These are phyloP conservation scores for Cercophora sp. DNA, from an alignment of 495 filamentous ascomycete genomes.

Conservation along the genomic window DNA sequence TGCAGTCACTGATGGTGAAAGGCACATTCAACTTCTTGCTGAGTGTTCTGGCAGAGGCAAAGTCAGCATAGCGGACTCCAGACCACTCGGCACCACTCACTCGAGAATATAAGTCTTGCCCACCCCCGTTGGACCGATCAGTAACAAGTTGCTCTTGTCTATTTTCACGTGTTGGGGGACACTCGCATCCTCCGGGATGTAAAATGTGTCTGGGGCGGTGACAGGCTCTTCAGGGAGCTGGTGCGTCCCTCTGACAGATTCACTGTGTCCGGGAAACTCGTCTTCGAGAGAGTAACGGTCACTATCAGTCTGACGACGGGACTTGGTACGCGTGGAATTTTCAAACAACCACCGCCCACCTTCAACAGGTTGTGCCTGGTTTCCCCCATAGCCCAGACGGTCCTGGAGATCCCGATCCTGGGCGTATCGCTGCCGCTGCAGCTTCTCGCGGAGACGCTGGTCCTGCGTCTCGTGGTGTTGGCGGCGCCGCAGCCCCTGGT, in stretches of 20 bases:
- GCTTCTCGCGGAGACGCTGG: slow-evolving; percentile 54
- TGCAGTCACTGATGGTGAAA: slow-evolving; percentile 97
- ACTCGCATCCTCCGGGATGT: slow-evolving; percentile 37
- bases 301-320: slow-evolving; percentile 28
- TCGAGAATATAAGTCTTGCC: slow-evolving; percentile 96
- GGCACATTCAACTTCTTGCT: slow-evolving; percentile 75
- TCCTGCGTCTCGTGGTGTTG: slow-evolving; percentile 75
- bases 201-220: slow-evolving; percentile 29
- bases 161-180: slow-evolving; percentile 66
- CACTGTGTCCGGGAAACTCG: slow-evolving; percentile 72
- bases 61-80: neutral
- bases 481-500: slow-evolving; percentile 78
- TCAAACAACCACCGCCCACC: slow-evolving; percentile 38
- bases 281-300: slow-evolving; percentile 49
- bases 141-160: slow-evolving; percentile 93
- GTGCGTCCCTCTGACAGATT: slow-evolving; percentile 48
- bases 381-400: slow-evolving; percentile 26
- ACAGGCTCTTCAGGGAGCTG: slow-evolving; percentile 20
- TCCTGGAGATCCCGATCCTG: slow-evolving; percentile 38
- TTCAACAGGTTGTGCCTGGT: slow-evolving; percentile 41
- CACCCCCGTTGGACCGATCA: slow-evolving; percentile 91
- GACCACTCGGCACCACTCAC: slow-evolving; percentile 25
- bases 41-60: slow-evolving; percentile 34
- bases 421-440: slow-evolving; percentile 41
- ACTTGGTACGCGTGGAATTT: slow-evolving; percentile 20